Conservation (phyloP, 306 rosid genomes). For the Ceratonia siliqua region DNA sequence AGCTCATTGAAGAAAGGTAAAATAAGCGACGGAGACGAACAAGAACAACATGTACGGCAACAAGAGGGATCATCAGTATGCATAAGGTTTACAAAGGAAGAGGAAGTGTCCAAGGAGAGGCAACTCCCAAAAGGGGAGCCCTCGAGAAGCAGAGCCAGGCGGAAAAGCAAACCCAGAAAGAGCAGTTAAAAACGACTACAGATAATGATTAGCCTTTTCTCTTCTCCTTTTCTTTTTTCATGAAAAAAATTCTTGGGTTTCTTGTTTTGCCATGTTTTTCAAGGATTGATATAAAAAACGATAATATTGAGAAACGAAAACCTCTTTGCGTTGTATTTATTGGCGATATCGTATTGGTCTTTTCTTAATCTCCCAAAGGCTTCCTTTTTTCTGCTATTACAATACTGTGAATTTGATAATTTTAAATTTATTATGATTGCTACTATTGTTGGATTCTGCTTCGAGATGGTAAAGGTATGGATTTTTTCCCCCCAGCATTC, state of each 20-base stretch:
- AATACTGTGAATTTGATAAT: neutral
- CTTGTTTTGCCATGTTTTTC: constrained; percentile 8
- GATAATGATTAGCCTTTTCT: neutral
- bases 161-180: constrained; percentile 88
- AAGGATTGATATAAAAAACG: constrained; percentile 12
- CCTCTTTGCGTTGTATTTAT: neutral
- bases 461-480: neutral
- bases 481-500: neutral
- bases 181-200: constrained; percentile 43
- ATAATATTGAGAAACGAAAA: neutral
- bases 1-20: constrained; percentile 38
- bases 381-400: neutral
- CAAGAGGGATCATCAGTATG: constrained; percentile 36
- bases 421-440: too few relatives aligned
- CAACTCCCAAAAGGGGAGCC: constrained; percentile 39
- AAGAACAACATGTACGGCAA: constrained; percentile 12
- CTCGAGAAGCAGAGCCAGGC: constrained; percentile 66
- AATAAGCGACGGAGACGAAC: constrained; percentile 16
- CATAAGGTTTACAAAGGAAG: too few relatives aligned
- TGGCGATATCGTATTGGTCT: neutral
- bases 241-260: constrained; percentile 10
- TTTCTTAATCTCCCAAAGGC: neutral
- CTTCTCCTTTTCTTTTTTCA: neutral
- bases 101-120: neutral
- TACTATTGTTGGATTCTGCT: neutral